These are phyloP conservation scores for Ogataea parapolymorpha DNA, from an alignment of 805 yeast species.

Conservation along the genomic window DNA sequence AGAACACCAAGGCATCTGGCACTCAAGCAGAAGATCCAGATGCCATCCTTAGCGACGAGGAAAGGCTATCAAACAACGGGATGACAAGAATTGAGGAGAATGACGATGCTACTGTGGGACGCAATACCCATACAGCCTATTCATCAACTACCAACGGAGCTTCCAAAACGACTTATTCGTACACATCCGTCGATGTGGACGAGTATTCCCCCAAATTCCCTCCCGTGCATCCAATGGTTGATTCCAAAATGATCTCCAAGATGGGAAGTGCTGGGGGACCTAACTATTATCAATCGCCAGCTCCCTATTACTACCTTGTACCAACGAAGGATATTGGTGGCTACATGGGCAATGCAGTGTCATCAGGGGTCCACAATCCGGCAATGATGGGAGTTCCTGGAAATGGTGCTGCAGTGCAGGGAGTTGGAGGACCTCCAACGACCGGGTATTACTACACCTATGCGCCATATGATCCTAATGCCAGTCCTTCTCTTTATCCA, in stretches of 20 bases:
- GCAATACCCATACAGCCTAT: conserved; percentile 25
- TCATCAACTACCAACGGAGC: conserved; percentile 26
- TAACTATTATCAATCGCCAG: conserved; percentile 20
- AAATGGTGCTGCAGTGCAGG: conserved; percentile 13
- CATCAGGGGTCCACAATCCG: conserved; percentile 14
- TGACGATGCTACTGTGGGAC: conserved; percentile 22
- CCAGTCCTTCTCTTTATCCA: conserved; percentile 28
- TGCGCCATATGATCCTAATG: conserved; percentile 24
- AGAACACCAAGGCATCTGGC: no score
- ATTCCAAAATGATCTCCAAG: conserved; percentile 9
- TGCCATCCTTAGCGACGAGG: conserved; percentile 17
- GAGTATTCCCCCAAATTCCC: conserved; percentile 19
- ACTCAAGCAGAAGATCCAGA: conserved; percentile 10
- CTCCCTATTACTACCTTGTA: conserved; percentile 29
- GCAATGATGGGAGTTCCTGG: conserved; percentile 15
- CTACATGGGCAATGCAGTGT: conserved; percentile 14
- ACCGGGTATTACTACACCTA: conserved; percentile 29
- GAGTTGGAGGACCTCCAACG: conserved; percentile 21
- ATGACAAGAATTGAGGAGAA: conserved; percentile 16
- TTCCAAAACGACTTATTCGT: conserved; percentile 30
- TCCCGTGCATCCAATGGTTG: conserved; percentile 8
- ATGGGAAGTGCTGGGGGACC: conserved; percentile 15
- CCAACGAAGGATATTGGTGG: conserved; percentile 28
- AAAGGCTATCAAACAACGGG: conserved; percentile 6
- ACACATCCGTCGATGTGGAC: conserved; percentile 27